Conservation (phyloP, 306 rosid species). For the Citrullus amarus region DNA sequence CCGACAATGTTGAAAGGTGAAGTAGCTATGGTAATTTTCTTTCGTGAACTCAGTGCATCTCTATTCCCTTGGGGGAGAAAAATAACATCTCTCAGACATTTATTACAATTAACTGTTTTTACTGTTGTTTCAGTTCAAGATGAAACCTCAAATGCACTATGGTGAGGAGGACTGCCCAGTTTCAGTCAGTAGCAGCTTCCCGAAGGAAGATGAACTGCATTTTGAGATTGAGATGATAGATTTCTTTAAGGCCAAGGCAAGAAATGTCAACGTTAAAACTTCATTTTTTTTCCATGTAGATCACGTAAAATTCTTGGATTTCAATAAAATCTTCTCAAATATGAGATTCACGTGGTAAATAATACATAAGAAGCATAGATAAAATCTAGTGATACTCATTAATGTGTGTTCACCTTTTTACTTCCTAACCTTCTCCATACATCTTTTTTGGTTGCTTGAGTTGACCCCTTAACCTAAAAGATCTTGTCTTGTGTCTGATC, state of each 20-base stretch:
- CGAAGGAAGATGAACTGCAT: slow-evolving; percentile 86
- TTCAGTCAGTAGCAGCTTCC: slow-evolving; percentile 55
- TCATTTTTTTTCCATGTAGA: neutral
- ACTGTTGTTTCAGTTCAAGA: slow-evolving; percentile 57
- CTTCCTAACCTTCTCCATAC: neutral
- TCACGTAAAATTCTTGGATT: neutral
- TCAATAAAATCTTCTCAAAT: neutral
- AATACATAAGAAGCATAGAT: neutral
- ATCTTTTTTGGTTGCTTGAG: neutral
- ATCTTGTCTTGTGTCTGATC: neutral
- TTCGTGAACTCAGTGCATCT: neutral
- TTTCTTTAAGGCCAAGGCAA: slow-evolving; percentile 80
- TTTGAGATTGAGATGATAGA: slow-evolving; percentile 90
- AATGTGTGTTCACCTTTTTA: neutral
- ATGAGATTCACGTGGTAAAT: neutral
- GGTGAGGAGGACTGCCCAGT: slow-evolving; percentile 87
- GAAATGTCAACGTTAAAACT: slow-evolving; percentile 19
- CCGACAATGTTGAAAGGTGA: slow-evolving; percentile 95
- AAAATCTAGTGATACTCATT: neutral
- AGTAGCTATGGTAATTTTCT: slow-evolving; percentile 73
- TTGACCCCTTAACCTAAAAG: neutral
- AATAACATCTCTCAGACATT: slow-evolving; percentile 6
- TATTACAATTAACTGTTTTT: neutral
- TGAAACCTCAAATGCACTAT: slow-evolving; percentile 85
- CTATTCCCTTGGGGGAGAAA: slow-evolving; percentile 1